Evolutionary conservation across 768 basidiomycete genomes (phyloP), one percentile per base, ranked within the genome.

Genomic region (Leccinum uliginosum): DNA sequence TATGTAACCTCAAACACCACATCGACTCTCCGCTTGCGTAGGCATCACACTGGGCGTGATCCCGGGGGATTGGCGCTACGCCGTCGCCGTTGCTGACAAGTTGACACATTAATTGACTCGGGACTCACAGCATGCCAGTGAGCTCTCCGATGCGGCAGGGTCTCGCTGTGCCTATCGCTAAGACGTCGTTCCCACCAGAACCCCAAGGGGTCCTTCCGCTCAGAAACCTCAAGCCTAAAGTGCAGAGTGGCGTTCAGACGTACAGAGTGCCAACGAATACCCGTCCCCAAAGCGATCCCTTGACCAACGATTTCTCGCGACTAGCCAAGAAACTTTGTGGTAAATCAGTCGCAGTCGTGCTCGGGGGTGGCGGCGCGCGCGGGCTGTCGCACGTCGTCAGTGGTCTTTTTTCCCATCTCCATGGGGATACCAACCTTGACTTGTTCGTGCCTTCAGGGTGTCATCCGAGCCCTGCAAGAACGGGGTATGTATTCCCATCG

Each of bases 331-430:
- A 94, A 50, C 82, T 98, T 35, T 97, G 94, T 66, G 97, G 95
- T 14, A 91, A 86, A 65, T 92, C 91, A 8, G 89, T 98, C 57
- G 97, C 95, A 1, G 75, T 99, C 45, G 94, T 98, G 7, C 81
- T 99, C 2, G 97, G 97, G 19, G 97, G 97, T 6, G 97, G 97
- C n/a, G 97, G 97, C 17, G 97, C 95, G 15, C 82, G 97, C 44
- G 97, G 88, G n/a, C 77, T 89, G 45, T 81, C 86, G 0, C 88
- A 91, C 67, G 72, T 90, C 46, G 83, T 84, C 59, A 51, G 78
- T 65, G 51, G 73, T 77, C 54, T 55, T 10, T 26, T 48, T 23
- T 7, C n/a, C n/a, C 29, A 47, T 50, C 58, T 45, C 55, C 57
- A 63, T 51, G 54, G 54, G 29, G 50, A 62, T 56, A 43, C 48